Base-by-base conservation (phyloP, 2,329 filamentous ascomycete species). In the Knufia petricola region DNA sequence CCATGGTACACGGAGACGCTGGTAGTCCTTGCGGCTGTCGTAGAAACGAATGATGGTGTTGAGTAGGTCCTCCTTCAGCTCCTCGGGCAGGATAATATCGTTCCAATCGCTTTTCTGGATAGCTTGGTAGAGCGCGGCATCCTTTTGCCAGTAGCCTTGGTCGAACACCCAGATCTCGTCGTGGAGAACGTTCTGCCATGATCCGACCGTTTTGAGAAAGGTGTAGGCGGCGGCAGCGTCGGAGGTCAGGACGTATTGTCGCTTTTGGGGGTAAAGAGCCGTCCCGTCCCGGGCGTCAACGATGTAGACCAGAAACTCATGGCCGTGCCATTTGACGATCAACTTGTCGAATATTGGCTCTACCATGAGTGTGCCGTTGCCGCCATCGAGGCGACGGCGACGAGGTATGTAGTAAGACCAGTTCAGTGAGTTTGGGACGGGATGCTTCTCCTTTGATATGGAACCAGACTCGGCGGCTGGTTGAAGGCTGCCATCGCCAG, bases 51-150 rank as follows among this genome's bases (percentile, higher is more conserved):
- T 59, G 6, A 64, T 61, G 4, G 65, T 66, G 15, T 61, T 56
- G 2, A 64, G 63, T 10, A 72, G 58, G 17, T 66, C 68, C 38
- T 64, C 63, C 58, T 72, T 72, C 62, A 68, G 64, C 17, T 59
- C 59, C 23, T 66, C 61, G 48, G 72, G 67, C 12, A 73, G 58
- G 40, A 73, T 72, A n/a, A 72, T 68, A 43, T 72, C 67, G 20
- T 68, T 63, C 69, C 69, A 72, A 21, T 54, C 60, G 6, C 66
- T 61, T 52, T 70, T 69, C 55, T 65, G 53, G 13, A 71, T 66
- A 50, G 65, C 57, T 20, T 64, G 50, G 54, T 62, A 71, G 4
- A 71, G 57, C 31, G 62, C 58, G 13, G 62, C 61, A 50, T 62
- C 64, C 40, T 64, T 64, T 9, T 57, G 58, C 69, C 69, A 72